Evolutionary conservation across 805 yeast species (phyloP).

Genomic region (Ogataea pini): DNA sequence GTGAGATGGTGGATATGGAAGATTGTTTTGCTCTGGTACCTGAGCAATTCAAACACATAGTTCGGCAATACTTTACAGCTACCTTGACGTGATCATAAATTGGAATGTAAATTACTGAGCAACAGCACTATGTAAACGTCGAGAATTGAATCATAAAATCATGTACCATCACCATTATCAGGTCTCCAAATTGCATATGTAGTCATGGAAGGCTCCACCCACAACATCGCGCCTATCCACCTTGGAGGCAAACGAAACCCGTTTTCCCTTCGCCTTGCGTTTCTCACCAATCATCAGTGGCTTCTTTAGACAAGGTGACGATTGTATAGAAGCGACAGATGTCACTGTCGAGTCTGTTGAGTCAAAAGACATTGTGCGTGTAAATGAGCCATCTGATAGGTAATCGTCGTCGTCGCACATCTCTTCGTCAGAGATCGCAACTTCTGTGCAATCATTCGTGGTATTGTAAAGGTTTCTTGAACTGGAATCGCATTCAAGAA

Average conservation of each 20-base stretch:
- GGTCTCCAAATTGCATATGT: constrained; percentile 17
- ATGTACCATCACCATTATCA: background rate
- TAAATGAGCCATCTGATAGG: constrained; percentile 6
- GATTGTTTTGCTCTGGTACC: too few species aligned
- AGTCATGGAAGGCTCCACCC: constrained; percentile 45
- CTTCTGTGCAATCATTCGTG: background rate
- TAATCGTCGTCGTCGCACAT: constrained; percentile 12
- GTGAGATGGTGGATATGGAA: background rate
- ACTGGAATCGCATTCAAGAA: background rate
- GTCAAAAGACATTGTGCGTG: constrained; percentile 11
- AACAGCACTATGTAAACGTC: background rate
- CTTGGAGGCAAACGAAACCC: constrained; percentile 44
- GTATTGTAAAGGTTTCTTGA: background rate
- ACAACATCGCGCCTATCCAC: constrained; percentile 48
- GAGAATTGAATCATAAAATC: background rate
- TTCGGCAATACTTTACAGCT: too few species aligned
- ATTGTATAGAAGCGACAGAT: constrained; percentile 8
- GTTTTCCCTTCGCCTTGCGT: constrained; percentile 23
- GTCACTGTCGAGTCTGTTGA: constrained; percentile 9
- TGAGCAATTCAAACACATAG: too few species aligned
- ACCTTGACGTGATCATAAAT: too few species aligned
- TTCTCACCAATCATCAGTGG: constrained; percentile 9
- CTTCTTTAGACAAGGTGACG: constrained; percentile 8
- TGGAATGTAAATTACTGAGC: background rate
- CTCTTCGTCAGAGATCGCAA: constrained; percentile 13